Conservation (phyloP, 2,329 filamentous ascomycete genomes). For the Neofusicoccum parvum region DNA sequence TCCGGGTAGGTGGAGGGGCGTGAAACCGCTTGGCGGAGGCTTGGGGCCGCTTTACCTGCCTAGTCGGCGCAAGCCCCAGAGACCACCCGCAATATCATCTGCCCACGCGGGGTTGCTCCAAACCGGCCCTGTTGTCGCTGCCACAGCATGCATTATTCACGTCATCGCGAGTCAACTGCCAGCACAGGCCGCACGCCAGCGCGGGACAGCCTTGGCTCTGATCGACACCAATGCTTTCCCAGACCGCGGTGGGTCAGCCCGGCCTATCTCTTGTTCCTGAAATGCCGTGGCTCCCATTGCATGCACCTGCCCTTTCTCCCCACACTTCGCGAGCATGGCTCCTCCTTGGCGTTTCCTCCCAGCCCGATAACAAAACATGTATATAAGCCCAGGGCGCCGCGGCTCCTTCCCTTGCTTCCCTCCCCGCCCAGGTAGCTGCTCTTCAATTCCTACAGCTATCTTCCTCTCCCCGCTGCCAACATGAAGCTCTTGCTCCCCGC, state of each 20-base stretch:
- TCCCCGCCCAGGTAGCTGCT: background rate
- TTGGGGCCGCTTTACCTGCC: slow-evolving; percentile 2
- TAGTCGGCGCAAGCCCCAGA: background rate
- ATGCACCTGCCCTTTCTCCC: slow-evolving; percentile 7
- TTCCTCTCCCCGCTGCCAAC: background rate
- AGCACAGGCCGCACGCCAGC: too few relatives aligned
- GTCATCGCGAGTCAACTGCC: background rate
- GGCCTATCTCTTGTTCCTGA: slow-evolving; percentile 18
- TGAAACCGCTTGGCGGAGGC: slow-evolving; percentile 6
- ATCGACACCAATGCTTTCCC: background rate
- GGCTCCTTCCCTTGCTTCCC: background rate
- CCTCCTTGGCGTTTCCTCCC: background rate
- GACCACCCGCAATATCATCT: slow-evolving; percentile 2
- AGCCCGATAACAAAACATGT: background rate
- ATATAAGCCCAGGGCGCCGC: background rate
- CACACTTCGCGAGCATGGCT: background rate
- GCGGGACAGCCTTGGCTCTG: background rate
- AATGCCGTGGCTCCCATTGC: background rate
- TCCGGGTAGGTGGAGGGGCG: background rate
- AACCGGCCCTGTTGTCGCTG: background rate
- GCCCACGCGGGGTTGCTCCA: slow-evolving; percentile 1
- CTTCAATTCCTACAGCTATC: background rate
- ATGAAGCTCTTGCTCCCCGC: background rate
- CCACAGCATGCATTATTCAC: background rate
- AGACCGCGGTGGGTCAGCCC: background rate